Base-by-base conservation (phyloP, 2,329 filamentous ascomycete species). In the Diaporthe sp. region DNA sequence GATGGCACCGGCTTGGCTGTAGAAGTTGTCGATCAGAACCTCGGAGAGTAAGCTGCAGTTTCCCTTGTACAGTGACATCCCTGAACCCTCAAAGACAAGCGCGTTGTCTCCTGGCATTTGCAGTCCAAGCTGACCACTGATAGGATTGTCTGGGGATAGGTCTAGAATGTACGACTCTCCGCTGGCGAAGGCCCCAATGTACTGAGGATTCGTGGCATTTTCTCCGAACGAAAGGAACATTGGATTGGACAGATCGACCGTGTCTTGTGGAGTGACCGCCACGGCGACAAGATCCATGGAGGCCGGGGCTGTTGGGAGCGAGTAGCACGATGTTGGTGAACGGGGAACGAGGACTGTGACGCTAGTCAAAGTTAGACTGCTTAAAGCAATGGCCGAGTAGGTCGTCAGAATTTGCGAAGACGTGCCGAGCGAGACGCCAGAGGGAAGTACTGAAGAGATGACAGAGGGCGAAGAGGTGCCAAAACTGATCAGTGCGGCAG, bases 281-380 rank as follows among this genome's bases (percentile, higher is more conserved):
- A 80, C 76, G 1, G 79, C 78, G 25, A 80, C 73, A 8, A 77
- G n/a, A 31, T 79, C 71, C 55, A 80, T 76, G 0, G 79, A 77
- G 6, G 72, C 55, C 0, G 76, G 63, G 13, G 79, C 78, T 13
- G 76, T 78, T 5, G 78, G 79, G 9, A 80, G 76, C 2, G 70
- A 72, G 67, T 77, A 80, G 73, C 79, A 80, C 1, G 79, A 79
- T 13, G 79, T 76, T 25, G 79, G 79, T 2, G 78, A 80, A 55
- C 78, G 78, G 13, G 78, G 75, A 22, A 78, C 74, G 20, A 80
- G 73, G 37, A 80, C 53, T 15, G 79, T 80, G 47, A 80, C 76
- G 47, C 75, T 76, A 17, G 77, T 80, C 53, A 80, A 55, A 20
- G 74, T 68, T 15, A 70, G 74, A 51, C 77, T 72, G n/a, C 37